Base-by-base conservation (phyloP, 176 grass and related monocot genomes). In the Melocanna baccifera region DNA sequence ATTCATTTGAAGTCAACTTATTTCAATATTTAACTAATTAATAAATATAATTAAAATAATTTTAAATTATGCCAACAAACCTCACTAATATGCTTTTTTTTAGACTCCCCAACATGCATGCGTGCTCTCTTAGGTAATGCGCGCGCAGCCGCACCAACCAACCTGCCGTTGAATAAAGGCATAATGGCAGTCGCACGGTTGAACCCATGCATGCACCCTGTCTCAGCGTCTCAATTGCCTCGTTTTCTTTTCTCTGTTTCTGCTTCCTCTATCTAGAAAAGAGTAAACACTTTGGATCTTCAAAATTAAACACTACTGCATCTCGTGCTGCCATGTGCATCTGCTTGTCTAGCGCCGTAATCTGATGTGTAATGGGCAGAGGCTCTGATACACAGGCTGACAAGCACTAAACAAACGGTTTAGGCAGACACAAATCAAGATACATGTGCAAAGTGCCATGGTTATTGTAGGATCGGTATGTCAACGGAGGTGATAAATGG, bases 281-380 rank as follows among this genome's bases (percentile, higher is more conserved):
- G 15, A 51, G 45, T 50, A 48, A 15, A 28, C 57, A 15, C 6
- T 3, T 30, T 29, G 61, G 25, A 65, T 65, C 62, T 34, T 34
- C 62, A 11, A 36, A 0, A 36, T 36, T 36, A 7, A 36, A 67
- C 7, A 7, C 63, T 19, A 37, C 7, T 36, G 32, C 30, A 6
- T n/a, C 72, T 30, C 50, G 50, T 75, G 50, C 48, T 14, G 48
- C 48, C 72, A 75, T 77, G 74, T 57, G 53, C 32, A 5, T 61
- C 53, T 22, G 28, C 34, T 39, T 61, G 30, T 41, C 74, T 77
- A 18, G 53, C 74, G 36, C 53, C 74, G 53, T 13, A 43, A 22
- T 20, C 47, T 32, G 0, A 76, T n/a, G 62, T 57, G 19, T 7
- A 20, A 8, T 19, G 70, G 41, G 12, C 48, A 75, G 9, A 34